phyloP scores from a whole-genome alignment of 2,329 filamentous ascomycete species.

The Hymenoscyphus fraxineus region DNA sequence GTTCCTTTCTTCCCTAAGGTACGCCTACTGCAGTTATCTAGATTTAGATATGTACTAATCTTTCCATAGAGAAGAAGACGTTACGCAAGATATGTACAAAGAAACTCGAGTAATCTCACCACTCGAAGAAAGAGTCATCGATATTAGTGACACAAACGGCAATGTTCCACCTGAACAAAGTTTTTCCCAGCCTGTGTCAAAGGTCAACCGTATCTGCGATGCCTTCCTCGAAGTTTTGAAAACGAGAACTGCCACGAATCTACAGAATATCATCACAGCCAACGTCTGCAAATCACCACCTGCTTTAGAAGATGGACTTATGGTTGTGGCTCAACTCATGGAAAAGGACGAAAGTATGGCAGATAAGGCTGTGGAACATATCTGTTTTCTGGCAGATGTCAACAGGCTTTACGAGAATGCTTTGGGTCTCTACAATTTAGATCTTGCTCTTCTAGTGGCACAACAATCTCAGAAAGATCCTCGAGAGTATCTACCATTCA shows the following conservation, averaged over 20 bases:
- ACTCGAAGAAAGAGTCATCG: constrained; percentile 32
- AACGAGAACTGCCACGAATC: constrained; percentile 56
- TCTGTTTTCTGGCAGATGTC: constrained; percentile 93
- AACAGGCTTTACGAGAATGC: constrained; percentile 89
- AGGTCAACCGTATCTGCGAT: constrained; percentile 87
- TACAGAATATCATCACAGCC: constrained; percentile 92
- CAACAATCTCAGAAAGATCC: constrained; percentile 96
- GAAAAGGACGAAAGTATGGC: constrained; percentile 65
- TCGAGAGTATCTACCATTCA: constrained; percentile 89
- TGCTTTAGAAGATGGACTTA: constrained; percentile 79
- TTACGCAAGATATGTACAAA: constrained; percentile 88
- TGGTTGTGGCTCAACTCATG: constrained; percentile 72
- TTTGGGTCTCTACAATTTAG: constrained; percentile 85
- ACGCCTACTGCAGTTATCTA: constrained; percentile 30
- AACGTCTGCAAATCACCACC: constrained; percentile 92
- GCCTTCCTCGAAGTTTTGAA: constrained; percentile 69
- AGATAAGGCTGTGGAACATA: constrained; percentile 89
- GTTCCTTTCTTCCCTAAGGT: constrained; percentile 83
- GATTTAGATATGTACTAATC: constrained; percentile 26
- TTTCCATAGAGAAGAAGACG: constrained; percentile 71
- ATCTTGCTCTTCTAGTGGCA: constrained; percentile 83
- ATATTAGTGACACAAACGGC: constrained; percentile 20
- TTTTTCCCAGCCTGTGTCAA: constrained; percentile 41
- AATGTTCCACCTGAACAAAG: constrained; percentile 17
- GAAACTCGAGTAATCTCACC: constrained; percentile 61